These are phyloP conservation scores for Poa pratensis DNA, from an alignment of 176 grass and related monocot genomes.

Conservation along the genomic window DNA sequence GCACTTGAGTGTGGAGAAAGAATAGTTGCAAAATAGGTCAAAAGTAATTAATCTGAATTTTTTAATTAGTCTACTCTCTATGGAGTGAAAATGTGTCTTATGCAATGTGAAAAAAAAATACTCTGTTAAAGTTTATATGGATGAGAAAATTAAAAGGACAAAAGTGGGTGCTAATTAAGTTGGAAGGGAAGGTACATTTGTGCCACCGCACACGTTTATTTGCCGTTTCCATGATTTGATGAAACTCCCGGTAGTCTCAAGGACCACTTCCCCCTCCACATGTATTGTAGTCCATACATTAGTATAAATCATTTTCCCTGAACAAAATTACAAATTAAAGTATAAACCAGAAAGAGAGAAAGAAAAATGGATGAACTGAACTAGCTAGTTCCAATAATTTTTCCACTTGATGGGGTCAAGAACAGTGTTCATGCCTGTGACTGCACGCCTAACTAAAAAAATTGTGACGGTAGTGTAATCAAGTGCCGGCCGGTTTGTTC, in stretches of 20 bases:
- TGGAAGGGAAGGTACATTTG: conserved; percentile 26
- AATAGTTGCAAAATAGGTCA: background rate
- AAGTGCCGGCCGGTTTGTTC: background rate
- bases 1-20: background rate
- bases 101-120: background rate
- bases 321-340: background rate
- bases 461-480: background rate
- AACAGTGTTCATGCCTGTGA: background rate
- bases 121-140: background rate
- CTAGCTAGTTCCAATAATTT: background rate
- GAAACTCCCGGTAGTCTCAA: conserved; percentile 30
- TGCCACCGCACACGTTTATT: conserved; percentile 39
- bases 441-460: background rate
- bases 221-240: conserved; percentile 41
- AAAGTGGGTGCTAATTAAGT: conserved; percentile 1
- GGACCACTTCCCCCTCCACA: conserved; percentile 27
- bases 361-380: background rate
- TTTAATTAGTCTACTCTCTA: background rate
- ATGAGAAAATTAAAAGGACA: background rate
- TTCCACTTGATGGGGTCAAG: background rate
- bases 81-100: background rate
- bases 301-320: no score
- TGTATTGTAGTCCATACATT: no score
- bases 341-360: background rate
- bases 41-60: background rate